These are phyloP conservation scores for Butyriboletus loyo DNA, from an alignment of 768 basidiomycete species.

Conservation along the genomic window DNA sequence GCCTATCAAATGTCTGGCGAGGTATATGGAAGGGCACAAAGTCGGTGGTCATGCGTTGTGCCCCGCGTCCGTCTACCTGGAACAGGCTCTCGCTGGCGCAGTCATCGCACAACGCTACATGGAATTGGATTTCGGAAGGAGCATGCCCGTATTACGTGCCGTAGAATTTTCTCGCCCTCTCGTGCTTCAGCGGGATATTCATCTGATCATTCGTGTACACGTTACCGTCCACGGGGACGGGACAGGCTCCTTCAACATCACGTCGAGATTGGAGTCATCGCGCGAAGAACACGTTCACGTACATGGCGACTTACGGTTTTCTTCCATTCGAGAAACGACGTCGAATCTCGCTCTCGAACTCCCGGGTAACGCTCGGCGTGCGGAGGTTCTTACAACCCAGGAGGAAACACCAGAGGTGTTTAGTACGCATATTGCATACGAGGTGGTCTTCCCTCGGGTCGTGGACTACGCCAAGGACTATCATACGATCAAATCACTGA, in stretches of 20 bases:
- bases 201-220: conserved; percentile 36
- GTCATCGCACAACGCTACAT: conserved; percentile 35
- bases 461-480: conserved; percentile 61
- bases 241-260: conserved; percentile 44
- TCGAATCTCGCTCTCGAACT: conserved; percentile 39
- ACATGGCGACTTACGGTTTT: conserved; percentile 45
- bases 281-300: conserved; percentile 39
- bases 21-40: conserved; percentile 53
- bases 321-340: conserved; percentile 28
- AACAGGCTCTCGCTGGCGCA: conserved; percentile 50
- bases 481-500: conserved; percentile 54
- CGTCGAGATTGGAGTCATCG: conserved; percentile 36
- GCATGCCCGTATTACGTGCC: conserved; percentile 37
- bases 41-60: conserved; percentile 56
- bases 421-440: conserved; percentile 55
- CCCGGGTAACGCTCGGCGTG: conserved; percentile 34
- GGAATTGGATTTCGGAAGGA: conserved; percentile 31
- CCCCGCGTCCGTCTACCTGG: conserved; percentile 65
- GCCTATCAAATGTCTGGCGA: conserved; percentile 41
- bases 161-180: conserved; percentile 54
- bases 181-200: conserved; percentile 38
- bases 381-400: no score
- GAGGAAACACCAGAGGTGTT: conserved; percentile 43
- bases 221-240: conserved; percentile 37
- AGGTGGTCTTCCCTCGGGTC: conserved; percentile 65